These are phyloP conservation scores for Dendrobium chrysotoxum DNA, from an alignment of 106 monocot species.

Conservation along the genomic window DNA sequence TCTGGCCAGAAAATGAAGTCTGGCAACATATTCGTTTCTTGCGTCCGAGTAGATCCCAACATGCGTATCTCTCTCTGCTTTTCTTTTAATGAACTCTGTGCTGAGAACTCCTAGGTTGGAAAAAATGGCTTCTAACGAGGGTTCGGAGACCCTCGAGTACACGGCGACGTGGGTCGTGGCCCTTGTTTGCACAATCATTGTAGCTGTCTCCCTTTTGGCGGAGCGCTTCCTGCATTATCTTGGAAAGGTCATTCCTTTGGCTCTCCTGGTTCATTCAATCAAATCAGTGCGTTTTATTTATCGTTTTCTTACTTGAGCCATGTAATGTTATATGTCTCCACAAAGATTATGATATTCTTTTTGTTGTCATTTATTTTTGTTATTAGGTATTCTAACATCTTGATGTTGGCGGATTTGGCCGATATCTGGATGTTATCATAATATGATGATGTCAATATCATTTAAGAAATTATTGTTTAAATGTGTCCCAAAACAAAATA, in stretches of 20 bases:
- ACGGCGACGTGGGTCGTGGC: slow-evolving; percentile 35
- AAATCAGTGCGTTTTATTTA: too few species aligned
- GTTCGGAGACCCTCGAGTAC: slow-evolving; percentile 15
- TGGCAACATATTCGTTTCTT: slow-evolving; percentile 2
- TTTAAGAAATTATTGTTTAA: neutral
- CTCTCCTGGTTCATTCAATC: neutral
- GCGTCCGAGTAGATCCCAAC: neutral
- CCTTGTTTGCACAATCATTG: slow-evolving; percentile 29
- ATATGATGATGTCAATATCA: neutral
- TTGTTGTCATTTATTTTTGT: too few species aligned
- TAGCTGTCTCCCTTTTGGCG: slow-evolving; percentile 22
- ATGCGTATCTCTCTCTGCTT: neutral
- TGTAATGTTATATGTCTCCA: neutral
- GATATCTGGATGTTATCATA: neutral
- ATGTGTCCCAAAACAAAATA: too few species aligned
- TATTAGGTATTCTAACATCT: too few species aligned
- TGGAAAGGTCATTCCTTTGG: slow-evolving; percentile 11
- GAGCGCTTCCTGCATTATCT: slow-evolving; percentile 27
- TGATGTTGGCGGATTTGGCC: too few species aligned
- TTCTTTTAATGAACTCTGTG: neutral
- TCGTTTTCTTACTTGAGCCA: too few species aligned
- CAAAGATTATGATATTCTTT: neutral
- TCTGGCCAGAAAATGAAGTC: too few species aligned
- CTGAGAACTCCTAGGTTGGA: neutral
- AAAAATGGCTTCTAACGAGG: slow-evolving; percentile 12